These are phyloP conservation scores for Crepidotus variabilis DNA, from an alignment of 768 basidiomycete species.

Conservation along the genomic window DNA sequence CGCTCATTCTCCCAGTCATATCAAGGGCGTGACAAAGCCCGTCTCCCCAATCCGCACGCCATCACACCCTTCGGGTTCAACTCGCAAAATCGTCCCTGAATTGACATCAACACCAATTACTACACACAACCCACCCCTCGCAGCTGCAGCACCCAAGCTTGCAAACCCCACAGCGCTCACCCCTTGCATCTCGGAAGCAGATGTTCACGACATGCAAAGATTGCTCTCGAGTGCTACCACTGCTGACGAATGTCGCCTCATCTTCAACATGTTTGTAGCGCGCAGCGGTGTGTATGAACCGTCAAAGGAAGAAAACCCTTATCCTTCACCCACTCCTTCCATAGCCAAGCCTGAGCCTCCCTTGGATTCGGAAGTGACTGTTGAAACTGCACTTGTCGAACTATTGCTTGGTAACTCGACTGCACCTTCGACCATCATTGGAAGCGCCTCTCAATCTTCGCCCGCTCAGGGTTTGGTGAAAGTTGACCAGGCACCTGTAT, in stretches of 20 bases:
- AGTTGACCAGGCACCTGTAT: neutral
- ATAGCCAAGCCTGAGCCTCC: slow-evolving; percentile 20
- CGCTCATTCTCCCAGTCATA: slow-evolving; percentile 6
- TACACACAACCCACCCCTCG: too few species aligned
- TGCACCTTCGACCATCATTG: neutral
- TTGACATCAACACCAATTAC: slow-evolving; percentile 8
- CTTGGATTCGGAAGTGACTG: slow-evolving; percentile 21
- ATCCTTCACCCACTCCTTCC: slow-evolving; percentile 32
- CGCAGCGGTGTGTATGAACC: slow-evolving; percentile 45
- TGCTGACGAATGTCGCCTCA: slow-evolving; percentile 80
- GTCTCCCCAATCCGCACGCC: slow-evolving; percentile 16
- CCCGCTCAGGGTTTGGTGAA: neutral
- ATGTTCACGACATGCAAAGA: slow-evolving; percentile 64
- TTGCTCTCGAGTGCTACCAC: slow-evolving; percentile 66
- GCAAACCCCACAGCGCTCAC: slow-evolving; percentile 2
- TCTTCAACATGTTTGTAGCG: slow-evolving; percentile 78
- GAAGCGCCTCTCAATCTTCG: neutral
- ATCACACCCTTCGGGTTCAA: slow-evolving; percentile 16
- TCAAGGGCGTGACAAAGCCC: slow-evolving; percentile 15
- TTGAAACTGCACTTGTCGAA: slow-evolving; percentile 54
- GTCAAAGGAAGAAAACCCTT: slow-evolving; percentile 25
- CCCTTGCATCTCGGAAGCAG: slow-evolving; percentile 27
- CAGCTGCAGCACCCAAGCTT: slow-evolving; percentile 6
- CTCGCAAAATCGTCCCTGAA: slow-evolving; percentile 21
- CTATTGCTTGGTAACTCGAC: slow-evolving; percentile 18